Percentiles rank a stretch among this genome's conserved stretches.
phyloP scores from a whole-genome alignment of 2,329 filamentous ascomycete species.

The Aureobasidium zeae region DNA sequence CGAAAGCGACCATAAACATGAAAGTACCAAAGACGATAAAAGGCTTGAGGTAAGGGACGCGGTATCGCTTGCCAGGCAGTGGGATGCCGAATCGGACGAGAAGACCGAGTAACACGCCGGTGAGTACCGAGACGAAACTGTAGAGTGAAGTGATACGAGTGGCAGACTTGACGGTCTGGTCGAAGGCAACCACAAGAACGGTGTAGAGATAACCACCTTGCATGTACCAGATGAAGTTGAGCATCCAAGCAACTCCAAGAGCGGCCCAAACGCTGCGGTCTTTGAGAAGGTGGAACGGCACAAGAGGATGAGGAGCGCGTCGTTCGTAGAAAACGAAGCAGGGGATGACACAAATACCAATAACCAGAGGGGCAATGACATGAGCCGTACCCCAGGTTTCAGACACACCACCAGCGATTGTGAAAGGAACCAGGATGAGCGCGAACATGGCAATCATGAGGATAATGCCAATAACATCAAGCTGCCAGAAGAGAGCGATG shows the following conservation, averaged over 20 bases:
- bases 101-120: conserved; percentile 42
- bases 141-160: conserved; percentile 54
- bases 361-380: conserved; percentile 35
- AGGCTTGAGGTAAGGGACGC: conserved; percentile 27
- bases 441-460: conserved; percentile 52
- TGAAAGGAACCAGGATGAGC: conserved; percentile 62
- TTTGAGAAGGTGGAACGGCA: conserved; percentile 44
- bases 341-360: conserved; percentile 31
- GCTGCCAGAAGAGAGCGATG: conserved; percentile 45
- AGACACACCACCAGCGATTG: conserved; percentile 35
- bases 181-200: conserved; percentile 52
- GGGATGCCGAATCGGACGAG: conserved; percentile 21
- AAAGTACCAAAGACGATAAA: conserved; percentile 28
- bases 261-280: conserved; percentile 57
- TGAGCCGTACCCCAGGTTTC: conserved; percentile 29
- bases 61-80: neutral
- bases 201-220: conserved; percentile 58
- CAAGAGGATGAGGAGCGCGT: conserved; percentile 32
- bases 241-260: conserved; percentile 47
- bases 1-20: conserved; percentile 25
- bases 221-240: conserved; percentile 53
- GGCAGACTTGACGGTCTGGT: conserved; percentile 48
- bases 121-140: conserved; percentile 48
- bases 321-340: conserved; percentile 33
- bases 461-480: conserved; percentile 52